phyloP scores from a whole-genome alignment of 257 asterid species.

The Solanum pinnatisectum region DNA sequence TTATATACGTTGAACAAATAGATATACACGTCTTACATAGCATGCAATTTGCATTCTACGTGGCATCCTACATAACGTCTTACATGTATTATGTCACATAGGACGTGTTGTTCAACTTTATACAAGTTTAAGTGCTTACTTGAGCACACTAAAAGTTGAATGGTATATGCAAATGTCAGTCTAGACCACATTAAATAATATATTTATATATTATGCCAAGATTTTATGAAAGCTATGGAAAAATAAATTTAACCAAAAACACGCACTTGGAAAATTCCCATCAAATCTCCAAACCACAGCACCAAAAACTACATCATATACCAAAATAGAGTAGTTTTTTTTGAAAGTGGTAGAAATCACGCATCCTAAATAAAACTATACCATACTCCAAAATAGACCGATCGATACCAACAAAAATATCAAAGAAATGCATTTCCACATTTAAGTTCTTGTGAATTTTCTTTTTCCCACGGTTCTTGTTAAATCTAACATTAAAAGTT shows the following conservation, averaged over 20 bases:
- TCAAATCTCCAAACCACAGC: neutral
- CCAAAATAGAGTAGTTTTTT: neutral
- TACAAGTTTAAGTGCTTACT: too few species aligned
- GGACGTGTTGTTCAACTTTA: too few species aligned
- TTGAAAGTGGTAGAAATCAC: neutral
- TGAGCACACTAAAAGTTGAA: too few species aligned
- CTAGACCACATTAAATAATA: neutral
- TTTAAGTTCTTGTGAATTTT: neutral
- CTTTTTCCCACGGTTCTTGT: neutral
- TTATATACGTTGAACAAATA: too few species aligned
- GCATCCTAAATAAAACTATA: neutral
- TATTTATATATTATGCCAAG: too few species aligned
- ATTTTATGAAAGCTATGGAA: neutral
- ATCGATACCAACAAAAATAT: neutral
- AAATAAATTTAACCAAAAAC: neutral
- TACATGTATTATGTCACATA: too few species aligned
- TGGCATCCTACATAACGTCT: too few species aligned
- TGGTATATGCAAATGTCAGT: neutral
- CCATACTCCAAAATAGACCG: neutral
- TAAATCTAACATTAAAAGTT: neutral
- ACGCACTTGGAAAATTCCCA: neutral
- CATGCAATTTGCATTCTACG: too few species aligned
- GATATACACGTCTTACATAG: neutral
- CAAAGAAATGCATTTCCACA: neutral
- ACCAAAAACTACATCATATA: neutral